Evolutionary conservation across 169 alveolate species (phyloP).

Genomic region (Eimeria maxima): DNA sequence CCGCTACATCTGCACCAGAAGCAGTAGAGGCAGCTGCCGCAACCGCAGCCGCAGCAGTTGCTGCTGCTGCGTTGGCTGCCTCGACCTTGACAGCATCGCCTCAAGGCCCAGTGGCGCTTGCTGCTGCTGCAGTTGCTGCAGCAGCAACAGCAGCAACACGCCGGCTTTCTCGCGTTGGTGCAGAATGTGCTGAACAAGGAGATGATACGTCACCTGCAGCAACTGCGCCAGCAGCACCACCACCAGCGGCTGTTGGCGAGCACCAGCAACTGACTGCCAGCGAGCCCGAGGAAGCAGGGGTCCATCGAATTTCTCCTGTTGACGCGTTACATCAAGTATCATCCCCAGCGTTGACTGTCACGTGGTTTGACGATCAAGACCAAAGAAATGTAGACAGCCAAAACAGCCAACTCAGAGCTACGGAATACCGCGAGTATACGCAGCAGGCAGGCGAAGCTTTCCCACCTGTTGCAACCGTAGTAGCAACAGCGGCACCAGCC

Average conservation of each 20-base stretch:
- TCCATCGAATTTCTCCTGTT: not conserved
- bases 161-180: too few species aligned
- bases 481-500: too few species aligned
- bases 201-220: too few species aligned
- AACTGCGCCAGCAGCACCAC: too few species aligned
- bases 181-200: too few species aligned
- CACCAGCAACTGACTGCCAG: too few species aligned
- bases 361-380: not conserved
- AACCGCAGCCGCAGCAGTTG: not conserved
- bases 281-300: not conserved
- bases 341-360: too few species aligned
- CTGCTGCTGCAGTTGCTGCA: conserved; percentile 9
- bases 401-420: too few species aligned
- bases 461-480: too few species aligned
- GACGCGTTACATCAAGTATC: not conserved
- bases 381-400: not conserved
- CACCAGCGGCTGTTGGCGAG: too few species aligned
- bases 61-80: conserved; percentile 1
- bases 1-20: not conserved
- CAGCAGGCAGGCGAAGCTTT: too few species aligned
- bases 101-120: not conserved
- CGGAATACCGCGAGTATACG: too few species aligned
- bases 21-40: conserved; percentile 13
- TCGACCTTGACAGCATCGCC: not conserved
- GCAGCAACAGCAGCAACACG: conserved; percentile 40